A percentile compares a stretch with the other conserved stretches of the same genome.
These are phyloP conservation scores for Arabis alpina DNA, from an alignment of 345 rosid species.

Conservation along the genomic window DNA sequence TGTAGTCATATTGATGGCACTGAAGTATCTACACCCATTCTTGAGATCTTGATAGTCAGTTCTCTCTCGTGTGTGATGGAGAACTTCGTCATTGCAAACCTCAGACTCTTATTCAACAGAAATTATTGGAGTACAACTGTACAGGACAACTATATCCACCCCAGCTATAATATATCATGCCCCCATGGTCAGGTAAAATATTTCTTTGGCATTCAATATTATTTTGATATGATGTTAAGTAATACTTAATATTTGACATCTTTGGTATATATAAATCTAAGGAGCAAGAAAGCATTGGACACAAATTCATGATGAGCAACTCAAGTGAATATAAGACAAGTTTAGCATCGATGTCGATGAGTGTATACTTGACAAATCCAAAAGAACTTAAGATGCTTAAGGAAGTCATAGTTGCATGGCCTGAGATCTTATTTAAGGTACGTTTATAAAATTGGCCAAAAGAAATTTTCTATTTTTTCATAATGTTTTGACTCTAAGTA, in stretches of 20 bases:
- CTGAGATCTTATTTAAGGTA: neutral
- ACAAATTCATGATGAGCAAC: neutral
- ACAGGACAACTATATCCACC: neutral
- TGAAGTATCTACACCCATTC: neutral
- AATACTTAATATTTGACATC: neutral
- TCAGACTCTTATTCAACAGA: neutral
- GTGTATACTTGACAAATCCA: neutral
- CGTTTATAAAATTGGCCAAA: neutral
- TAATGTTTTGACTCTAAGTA: neutral
- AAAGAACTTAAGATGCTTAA: slow-evolving; percentile 17
- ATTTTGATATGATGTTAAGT: neutral
- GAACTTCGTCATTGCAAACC: neutral
- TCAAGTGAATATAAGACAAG: neutral
- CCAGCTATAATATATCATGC: neutral
- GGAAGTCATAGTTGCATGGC: slow-evolving; percentile 1
- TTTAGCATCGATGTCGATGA: neutral
- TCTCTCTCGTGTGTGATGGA: neutral
- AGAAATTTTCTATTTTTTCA: neutral
- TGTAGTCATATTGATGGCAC: too few relatives aligned
- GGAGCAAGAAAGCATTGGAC: slow-evolving; percentile 1
- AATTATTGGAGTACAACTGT: neutral
- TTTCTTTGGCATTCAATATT: neutral
- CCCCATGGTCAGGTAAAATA: slow-evolving; percentile 1
- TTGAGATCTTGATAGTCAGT: neutral
- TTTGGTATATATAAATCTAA: slow-evolving; percentile 1